Evolutionary conservation across 495 filamentous ascomycete genomes (phyloP).

Genomic region (Daldinia loculata): DNA sequence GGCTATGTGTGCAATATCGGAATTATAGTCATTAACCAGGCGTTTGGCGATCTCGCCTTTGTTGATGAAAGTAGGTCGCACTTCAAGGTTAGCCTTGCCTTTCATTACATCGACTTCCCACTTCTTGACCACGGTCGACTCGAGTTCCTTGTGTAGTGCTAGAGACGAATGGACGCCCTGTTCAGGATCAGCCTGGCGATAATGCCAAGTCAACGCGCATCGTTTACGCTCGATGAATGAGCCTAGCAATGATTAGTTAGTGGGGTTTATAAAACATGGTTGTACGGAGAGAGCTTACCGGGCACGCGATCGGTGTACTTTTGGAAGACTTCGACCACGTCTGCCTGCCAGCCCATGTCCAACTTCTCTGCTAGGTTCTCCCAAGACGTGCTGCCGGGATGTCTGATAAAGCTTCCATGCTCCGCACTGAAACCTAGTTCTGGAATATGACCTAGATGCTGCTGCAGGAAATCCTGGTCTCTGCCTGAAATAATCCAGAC

Average conservation of each 20-base stretch:
- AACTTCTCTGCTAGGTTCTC: slow-evolving; percentile 81
- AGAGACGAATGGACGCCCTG: slow-evolving; percentile 77
- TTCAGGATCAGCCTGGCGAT: slow-evolving; percentile 86
- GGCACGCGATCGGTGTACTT: slow-evolving; percentile 84
- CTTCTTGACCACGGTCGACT: slow-evolving; percentile 73
- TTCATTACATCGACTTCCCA: slow-evolving; percentile 95
- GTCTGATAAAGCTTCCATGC: slow-evolving; percentile 91
- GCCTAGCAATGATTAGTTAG: slow-evolving; percentile 56
- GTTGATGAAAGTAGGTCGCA: slow-evolving; percentile 95
- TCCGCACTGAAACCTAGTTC: slow-evolving; percentile 91
- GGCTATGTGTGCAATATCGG: slow-evolving; percentile 44
- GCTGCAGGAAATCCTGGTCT: slow-evolving; percentile 85
- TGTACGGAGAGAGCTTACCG: slow-evolving; percentile 56
- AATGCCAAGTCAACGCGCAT: slow-evolving; percentile 96
- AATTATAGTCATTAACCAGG: slow-evolving; percentile 72
- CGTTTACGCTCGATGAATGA: slow-evolving; percentile 93
- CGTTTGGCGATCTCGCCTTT: slow-evolving; percentile 91
- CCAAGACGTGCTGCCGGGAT: slow-evolving; percentile 78
- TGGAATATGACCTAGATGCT: slow-evolving; percentile 85
- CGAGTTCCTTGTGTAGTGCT: slow-evolving; percentile 79
- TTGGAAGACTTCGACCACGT: slow-evolving; percentile 81
- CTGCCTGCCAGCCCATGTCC: slow-evolving; percentile 89
- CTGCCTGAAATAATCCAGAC: slow-evolving; percentile 99
- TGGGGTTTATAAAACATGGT: not conserved
- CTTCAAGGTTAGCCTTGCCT: slow-evolving; percentile 94